Base-by-base conservation (phyloP, 257 asterid genomes). In the Gardenia jasminoides region DNA sequence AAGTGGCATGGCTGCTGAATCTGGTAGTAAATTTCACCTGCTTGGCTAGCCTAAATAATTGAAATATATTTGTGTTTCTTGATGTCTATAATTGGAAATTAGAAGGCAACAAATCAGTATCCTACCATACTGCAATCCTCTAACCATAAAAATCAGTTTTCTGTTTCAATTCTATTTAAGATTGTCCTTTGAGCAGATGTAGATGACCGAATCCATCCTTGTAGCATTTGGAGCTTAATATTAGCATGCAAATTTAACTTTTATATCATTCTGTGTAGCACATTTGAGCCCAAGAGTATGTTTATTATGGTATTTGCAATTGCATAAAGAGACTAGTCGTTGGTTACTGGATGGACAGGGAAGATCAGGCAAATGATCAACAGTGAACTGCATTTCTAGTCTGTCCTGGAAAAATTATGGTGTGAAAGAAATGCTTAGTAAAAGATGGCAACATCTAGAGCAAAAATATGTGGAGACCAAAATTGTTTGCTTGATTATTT, bases 1-100 rank as follows among this genome's bases (percentile, higher is more conserved):
- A 96, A 89, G 86, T 96, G 71, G 97, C 99, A 4, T 96, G 99
- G 99, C 88, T 96, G 71, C 86, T 96, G 94, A 96, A 96, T 92
- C 88, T 95, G 99, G 99, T 95, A 91, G 77, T 59, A 46, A 52
- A 39, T 76, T 80, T 36, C 24, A 43, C 17, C 66, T 28, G 3
- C 80, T 76, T 28, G 4, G 22, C 30, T 46, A 7, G 52, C 48
- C 39, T 52, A 54, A 17, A 16, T 70, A 58, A 39, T 28, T 72
- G 26, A 26, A 26, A 52, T 8, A 36, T 17, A 10, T 39, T 72
- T 79, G 67, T 72, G 3, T 72, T 26, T 24, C 67, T 54, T 69
- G 52, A 43, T 71, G 71, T 30, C 43, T 67, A 41, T 17, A 52
- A 41, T 52, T 50, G 54, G 28, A 47, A 30, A 58, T 31, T 58